phyloP scores from a whole-genome alignment of 768 basidiomycete species.

The Rhodotorula babjevae region DNA sequence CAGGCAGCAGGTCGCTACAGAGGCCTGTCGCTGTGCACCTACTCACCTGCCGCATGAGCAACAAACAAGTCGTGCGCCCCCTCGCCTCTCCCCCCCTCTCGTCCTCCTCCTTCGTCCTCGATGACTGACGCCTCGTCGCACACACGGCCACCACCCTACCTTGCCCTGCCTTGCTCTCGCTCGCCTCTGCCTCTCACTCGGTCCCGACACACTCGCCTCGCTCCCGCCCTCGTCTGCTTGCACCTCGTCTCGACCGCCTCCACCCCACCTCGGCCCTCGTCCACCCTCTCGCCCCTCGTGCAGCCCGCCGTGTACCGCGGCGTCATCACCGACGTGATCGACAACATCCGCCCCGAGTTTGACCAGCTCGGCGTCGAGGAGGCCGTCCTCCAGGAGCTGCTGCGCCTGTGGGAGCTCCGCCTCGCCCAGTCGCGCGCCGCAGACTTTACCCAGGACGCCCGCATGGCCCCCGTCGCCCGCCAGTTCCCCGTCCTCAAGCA shows the following conservation, averaged over 20 bases:
- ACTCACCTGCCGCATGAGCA: not conserved
- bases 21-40: too few species aligned
- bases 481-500: slow-evolving; percentile 18
- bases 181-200: too few species aligned
- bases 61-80: not conserved
- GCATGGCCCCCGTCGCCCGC: slow-evolving; percentile 31
- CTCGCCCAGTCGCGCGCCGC: slow-evolving; percentile 91
- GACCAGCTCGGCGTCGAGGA: slow-evolving; percentile 93
- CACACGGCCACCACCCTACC: not conserved
- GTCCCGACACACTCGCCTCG: too few species aligned
- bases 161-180: not conserved
- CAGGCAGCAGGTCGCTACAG: too few species aligned
- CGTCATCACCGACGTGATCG: slow-evolving; percentile 90
- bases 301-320: slow-evolving; percentile 61
- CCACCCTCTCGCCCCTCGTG: not conserved
- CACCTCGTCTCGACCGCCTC: not conserved
- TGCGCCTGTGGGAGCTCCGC: slow-evolving; percentile 97
- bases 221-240: not conserved
- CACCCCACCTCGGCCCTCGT: not conserved
- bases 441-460: slow-evolving; percentile 60
- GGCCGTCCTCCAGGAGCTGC: slow-evolving; percentile 79
- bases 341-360: slow-evolving; percentile 81
- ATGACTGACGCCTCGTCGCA: not conserved
- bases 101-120: too few species aligned
- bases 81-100: not conserved